Evolutionary conservation across 2,329 filamentous ascomycete genomes (phyloP), one percentile per base, ranked within the genome.

Genomic region (Leptographium wingfieldii): DNA sequence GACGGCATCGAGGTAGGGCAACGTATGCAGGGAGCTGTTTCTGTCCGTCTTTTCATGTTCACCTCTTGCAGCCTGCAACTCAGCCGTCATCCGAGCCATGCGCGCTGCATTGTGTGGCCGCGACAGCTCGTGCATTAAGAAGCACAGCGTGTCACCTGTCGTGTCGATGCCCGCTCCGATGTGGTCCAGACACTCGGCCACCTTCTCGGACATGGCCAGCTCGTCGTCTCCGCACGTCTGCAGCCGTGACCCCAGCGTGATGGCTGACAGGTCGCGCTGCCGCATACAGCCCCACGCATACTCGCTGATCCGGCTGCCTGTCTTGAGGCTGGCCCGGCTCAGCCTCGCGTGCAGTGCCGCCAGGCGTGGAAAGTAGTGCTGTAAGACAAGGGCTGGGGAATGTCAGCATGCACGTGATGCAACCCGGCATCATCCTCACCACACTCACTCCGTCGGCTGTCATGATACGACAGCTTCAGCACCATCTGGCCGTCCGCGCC

Each of bases 1-100:
- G 25, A 69, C 68, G 3, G 70, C 70, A 14, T 69, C 66, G 10
- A 73, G 63, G 51, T 72, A 73, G 0, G 63, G 65, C 1, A 72
- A 64, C 14, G 48, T 46, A 40, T 16, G 46, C 33, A 48, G 22
- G 35, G 12, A 27, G 52, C 10, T 11, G 29, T 27, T 33, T n/a
- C 19, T 12, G 31, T 7, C 52, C 29, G 29, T 40, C 12, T 16
- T 52, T n/a, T 25, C 9, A 12, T 25, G 1, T 27, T 40, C n/a
- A 6, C 25, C 25, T 14, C 9, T 4, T 35, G n/a, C 27, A 22
- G 25, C 29, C 16, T 38, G 29, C 31, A 60, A 25, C 33, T 60
- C 59, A 1, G 46, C 40, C 6, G 35, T 19, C 9, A 60, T 49
- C 12, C 55, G 46, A 2, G 48, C 49, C 59, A 60, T 46, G 5